Conservation (phyloP, 2,329 filamentous ascomycete genomes). For the Neopestalotiopsis rosae region DNA sequence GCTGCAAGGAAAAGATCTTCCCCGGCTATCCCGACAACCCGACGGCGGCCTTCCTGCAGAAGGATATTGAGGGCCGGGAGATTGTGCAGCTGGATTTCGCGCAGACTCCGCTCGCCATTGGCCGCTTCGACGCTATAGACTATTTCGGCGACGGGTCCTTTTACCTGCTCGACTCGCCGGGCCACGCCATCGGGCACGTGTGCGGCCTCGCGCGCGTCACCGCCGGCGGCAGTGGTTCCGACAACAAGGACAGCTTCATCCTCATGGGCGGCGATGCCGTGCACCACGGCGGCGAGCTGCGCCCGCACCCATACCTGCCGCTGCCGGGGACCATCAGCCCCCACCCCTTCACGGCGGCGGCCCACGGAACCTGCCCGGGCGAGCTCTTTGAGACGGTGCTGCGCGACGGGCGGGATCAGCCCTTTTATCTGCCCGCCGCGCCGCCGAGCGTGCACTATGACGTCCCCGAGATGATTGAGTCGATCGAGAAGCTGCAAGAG, state of each 20-base stretch:
- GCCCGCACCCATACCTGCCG: constrained; percentile 39
- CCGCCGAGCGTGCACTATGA: constrained; percentile 28
- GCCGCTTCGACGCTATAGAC: constrained; percentile 35
- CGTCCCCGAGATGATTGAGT: constrained; percentile 39
- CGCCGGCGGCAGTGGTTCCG: constrained; percentile 9
- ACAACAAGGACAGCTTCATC: constrained; percentile 38
- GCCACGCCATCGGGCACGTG: constrained; percentile 39
- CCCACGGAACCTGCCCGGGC: constrained; percentile 43
- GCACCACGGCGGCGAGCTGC: constrained; percentile 44
- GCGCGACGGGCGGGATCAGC: constrained; percentile 32
- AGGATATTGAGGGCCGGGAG: constrained; percentile 29
- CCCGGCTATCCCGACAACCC: constrained; percentile 29
- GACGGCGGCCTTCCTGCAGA: constrained; percentile 28
- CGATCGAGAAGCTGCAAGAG: constrained; percentile 50
- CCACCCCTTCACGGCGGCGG: constrained; percentile 39
- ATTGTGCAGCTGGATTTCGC: constrained; percentile 29
- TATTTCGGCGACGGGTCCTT: constrained; percentile 40
- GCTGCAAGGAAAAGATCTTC: constrained; percentile 33
- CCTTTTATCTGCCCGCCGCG: constrained; percentile 37
- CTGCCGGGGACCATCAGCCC: constrained; percentile 43
- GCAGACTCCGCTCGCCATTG: constrained; percentile 23
- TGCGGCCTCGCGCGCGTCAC: constrained; percentile 45
- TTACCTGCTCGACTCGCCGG: constrained; percentile 39
- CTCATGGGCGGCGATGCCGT: constrained; percentile 48
- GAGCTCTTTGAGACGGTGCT: constrained; percentile 45